A percentile compares a stretch with the other conserved stretches of the same genome.
These are phyloP conservation scores for Aspergillus calidoustus DNA, from an alignment of 2,329 filamentous ascomycete genomes.

Conservation along the genomic window DNA sequence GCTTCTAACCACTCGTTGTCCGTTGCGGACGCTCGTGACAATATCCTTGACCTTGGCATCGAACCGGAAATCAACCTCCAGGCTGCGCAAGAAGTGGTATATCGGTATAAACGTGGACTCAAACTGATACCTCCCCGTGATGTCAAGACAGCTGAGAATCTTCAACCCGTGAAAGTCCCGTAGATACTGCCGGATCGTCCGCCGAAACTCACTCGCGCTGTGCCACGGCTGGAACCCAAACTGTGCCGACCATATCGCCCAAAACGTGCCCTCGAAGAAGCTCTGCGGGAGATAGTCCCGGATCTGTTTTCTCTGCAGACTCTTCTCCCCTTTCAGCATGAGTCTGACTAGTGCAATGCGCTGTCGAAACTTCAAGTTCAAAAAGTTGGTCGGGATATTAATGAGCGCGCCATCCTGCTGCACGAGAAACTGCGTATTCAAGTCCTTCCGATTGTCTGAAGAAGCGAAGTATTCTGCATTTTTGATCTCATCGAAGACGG, in stretches of 20 bases:
- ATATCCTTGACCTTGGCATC: constrained; percentile 17
- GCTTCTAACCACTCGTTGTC: not conserved
- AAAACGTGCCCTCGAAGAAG: constrained; percentile 24
- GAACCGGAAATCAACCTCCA: constrained; percentile 22
- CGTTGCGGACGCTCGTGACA: not conserved
- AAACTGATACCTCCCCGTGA: constrained; percentile 22
- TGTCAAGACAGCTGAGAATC: constrained; percentile 21
- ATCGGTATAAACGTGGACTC: constrained; percentile 22
- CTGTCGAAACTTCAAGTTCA: constrained; percentile 17
- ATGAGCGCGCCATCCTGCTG: constrained; percentile 10
- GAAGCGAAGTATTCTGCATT: not conserved
- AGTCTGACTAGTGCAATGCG: constrained; percentile 15
- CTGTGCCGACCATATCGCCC: constrained; percentile 26
- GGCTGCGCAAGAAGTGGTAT: constrained; percentile 14
- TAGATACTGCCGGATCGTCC: constrained; percentile 19
- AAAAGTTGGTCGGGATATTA: constrained; percentile 6
- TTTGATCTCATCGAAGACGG: constrained; percentile 17
- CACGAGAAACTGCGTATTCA: constrained; percentile 15
- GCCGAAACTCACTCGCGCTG: constrained; percentile 24
- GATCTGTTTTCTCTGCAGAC: constrained; percentile 18
- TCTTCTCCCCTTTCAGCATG: constrained; percentile 16
- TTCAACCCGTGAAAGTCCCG: constrained; percentile 16
- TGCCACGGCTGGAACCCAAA: constrained; percentile 27
- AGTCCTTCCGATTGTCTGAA: not conserved
- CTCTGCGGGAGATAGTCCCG: constrained; percentile 12